Conservation (phyloP, 225 moss, liverwort and hornwort genomes). For the Ulota crispa region DNA sequence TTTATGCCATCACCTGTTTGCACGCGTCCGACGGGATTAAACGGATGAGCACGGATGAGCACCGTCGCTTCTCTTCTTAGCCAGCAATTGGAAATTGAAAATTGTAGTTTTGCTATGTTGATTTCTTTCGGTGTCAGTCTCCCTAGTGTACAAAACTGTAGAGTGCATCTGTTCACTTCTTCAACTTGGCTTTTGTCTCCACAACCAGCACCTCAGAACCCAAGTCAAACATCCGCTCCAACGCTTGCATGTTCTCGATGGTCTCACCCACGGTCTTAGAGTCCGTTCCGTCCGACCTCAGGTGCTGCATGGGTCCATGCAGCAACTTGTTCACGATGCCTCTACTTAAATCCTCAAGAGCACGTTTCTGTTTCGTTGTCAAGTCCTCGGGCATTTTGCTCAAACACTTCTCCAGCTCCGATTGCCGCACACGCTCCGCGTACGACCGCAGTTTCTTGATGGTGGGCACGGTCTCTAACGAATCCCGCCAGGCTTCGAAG, state of each 20-base stretch:
- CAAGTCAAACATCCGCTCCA: slow-evolving; percentile 84
- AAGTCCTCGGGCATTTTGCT: slow-evolving; percentile 85
- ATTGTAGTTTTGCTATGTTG: not conserved
- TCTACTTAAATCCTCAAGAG: slow-evolving; percentile 79
- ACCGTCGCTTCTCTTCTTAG: not conserved
- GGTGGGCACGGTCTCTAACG: slow-evolving; percentile 89
- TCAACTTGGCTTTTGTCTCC: slow-evolving; percentile 45
- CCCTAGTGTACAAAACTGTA: slow-evolving; percentile 37
- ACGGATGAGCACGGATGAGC: not conserved
- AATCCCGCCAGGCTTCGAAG: slow-evolving; percentile 91
- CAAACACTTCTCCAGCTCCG: slow-evolving; percentile 83
- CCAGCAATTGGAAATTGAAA: not conserved
- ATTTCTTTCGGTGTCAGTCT: not conserved
- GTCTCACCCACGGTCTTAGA: slow-evolving; percentile 75
- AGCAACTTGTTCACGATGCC: slow-evolving; percentile 90
- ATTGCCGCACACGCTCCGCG: slow-evolving; percentile 70
- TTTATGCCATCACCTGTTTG: not conserved
- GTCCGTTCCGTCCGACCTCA: slow-evolving; percentile 73
- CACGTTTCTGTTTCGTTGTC: slow-evolving; percentile 68
- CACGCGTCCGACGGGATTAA: not conserved
- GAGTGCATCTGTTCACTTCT: slow-evolving; percentile 23
- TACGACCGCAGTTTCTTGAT: slow-evolving; percentile 87
- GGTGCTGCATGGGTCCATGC: slow-evolving; percentile 87
- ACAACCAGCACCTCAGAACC: slow-evolving; percentile 50
- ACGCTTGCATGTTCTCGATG: slow-evolving; percentile 79